phyloP scores from a whole-genome alignment of 1,139 yeast genomes.

The Yamadazyma pseudoaaseri region DNA sequence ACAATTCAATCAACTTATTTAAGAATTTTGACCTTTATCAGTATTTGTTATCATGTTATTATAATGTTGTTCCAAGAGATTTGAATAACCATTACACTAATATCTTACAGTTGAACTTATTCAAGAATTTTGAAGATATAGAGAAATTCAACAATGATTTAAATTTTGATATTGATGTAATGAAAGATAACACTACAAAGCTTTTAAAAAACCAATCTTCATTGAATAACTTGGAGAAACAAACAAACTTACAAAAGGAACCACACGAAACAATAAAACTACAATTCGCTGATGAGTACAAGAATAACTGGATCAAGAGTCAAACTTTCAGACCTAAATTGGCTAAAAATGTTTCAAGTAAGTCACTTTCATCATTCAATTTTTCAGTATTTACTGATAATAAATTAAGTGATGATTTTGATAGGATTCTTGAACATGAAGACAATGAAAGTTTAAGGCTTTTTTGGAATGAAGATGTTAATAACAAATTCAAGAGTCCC shows the following conservation, averaged over 20 bases:
- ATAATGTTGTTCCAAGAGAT: conserved; percentile 32
- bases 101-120: conserved; percentile 35
- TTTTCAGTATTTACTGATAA: conserved; percentile 14
- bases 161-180: conserved; percentile 27
- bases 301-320: background rate
- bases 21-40: conserved; percentile 36
- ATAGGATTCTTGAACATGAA: conserved; percentile 14
- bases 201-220: conserved; percentile 36
- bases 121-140: conserved; percentile 40
- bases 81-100: conserved; percentile 40
- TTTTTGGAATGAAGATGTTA: conserved; percentile 16
- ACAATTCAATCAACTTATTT: conserved; percentile 32
- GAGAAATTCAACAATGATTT: conserved; percentile 30
- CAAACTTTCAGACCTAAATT: conserved; percentile 7
- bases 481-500: background rate
- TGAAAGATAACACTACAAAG: conserved; percentile 30
- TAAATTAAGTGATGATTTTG: conserved; percentile 11
- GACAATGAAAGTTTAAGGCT: conserved; percentile 16
- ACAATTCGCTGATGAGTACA: background rate
- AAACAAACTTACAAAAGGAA: conserved; percentile 8
- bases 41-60: conserved; percentile 44
- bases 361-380: conserved; percentile 13
- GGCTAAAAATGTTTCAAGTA: conserved; percentile 12
- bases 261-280: conserved; percentile 2
- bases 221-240: conserved; percentile 25